Conservation (phyloP, 805 yeast genomes). For the Jamesozyma jinghongensis region DNA sequence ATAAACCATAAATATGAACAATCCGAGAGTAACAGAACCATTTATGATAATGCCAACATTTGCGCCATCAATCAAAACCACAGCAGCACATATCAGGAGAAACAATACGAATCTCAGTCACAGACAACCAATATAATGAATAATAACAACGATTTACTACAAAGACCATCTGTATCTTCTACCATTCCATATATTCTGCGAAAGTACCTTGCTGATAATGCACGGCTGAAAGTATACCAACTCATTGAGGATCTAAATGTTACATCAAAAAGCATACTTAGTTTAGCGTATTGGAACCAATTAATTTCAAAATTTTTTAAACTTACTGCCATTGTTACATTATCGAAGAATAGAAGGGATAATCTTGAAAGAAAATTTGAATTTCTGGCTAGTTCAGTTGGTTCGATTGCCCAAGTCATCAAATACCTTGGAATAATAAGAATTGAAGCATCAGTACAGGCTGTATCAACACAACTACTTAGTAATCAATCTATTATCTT, state of each 20-base stretch:
- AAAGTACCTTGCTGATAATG: constrained; percentile 37
- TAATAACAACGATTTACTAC: no score
- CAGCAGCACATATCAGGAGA: no score
- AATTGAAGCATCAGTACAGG: constrained; percentile 43
- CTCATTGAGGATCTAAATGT: constrained; percentile 38
- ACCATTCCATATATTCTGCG: neutral
- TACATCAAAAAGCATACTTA: constrained; percentile 15
- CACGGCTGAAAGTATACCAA: constrained; percentile 40
- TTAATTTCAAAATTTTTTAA: neutral
- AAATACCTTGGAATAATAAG: constrained; percentile 41
- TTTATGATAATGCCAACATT: no score
- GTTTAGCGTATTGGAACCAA: neutral
- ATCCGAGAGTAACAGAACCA: no score
- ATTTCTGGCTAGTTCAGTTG: neutral
- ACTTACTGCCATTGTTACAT: neutral
- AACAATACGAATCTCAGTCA: no score
- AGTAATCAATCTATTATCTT: constrained; percentile 46
- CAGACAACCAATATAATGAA: no score
- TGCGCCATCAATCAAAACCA: no score
- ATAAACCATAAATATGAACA: no score
- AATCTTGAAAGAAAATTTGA: neutral
- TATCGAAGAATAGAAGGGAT: neutral
- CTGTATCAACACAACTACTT: constrained; percentile 43
- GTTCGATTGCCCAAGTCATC: constrained; percentile 34
- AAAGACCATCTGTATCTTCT: neutral